phyloP scores from a whole-genome alignment of 2,329 filamentous ascomycete genomes.

The Myriosclerotinia duriaeana region DNA sequence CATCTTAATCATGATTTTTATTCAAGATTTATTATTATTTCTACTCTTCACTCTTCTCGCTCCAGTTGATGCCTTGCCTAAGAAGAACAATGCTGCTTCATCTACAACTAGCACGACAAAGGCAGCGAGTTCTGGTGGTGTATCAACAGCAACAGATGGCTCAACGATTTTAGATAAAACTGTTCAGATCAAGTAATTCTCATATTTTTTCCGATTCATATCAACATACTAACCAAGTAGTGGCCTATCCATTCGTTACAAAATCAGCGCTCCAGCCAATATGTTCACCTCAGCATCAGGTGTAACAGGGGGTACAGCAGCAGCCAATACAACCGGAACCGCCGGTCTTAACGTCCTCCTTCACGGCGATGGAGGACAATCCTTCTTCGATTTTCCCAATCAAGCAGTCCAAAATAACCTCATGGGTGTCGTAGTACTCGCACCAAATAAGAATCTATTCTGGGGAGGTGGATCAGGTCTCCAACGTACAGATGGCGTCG shows the following conservation, averaged over 20 bases:
- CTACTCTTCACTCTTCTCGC: constrained; percentile 4
- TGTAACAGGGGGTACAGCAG: constrained; percentile 47
- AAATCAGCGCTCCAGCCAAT: constrained; percentile 54
- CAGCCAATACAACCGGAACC: constrained; percentile 40
- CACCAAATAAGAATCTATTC: constrained; percentile 55
- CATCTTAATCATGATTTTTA: constrained; percentile 20
- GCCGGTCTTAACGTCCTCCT: constrained; percentile 57
- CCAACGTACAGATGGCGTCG: constrained; percentile 54
- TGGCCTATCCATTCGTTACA: constrained; percentile 55
- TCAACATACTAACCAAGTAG: constrained; percentile 37
- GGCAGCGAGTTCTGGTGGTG: constrained; percentile 24
- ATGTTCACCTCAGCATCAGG: constrained; percentile 53
- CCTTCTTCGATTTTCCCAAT: constrained; percentile 77
- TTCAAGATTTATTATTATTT: constrained; percentile 8
- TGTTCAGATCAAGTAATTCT: constrained; percentile 52
- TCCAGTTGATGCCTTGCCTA: constrained; percentile 31
- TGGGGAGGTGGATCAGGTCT: constrained; percentile 57
- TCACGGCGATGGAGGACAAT: constrained; percentile 60
- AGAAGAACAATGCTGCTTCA: constrained; percentile 27
- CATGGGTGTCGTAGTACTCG: constrained; percentile 72
- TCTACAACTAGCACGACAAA: constrained; percentile 7
- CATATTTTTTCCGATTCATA: no score
- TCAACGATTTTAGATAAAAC: constrained; percentile 56
- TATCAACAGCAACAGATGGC: constrained; percentile 50
- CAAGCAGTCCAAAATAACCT: constrained; percentile 71